Evolutionary conservation across 441 rosid species (phyloP).

Genomic region (Gossypium davidsonii): DNA sequence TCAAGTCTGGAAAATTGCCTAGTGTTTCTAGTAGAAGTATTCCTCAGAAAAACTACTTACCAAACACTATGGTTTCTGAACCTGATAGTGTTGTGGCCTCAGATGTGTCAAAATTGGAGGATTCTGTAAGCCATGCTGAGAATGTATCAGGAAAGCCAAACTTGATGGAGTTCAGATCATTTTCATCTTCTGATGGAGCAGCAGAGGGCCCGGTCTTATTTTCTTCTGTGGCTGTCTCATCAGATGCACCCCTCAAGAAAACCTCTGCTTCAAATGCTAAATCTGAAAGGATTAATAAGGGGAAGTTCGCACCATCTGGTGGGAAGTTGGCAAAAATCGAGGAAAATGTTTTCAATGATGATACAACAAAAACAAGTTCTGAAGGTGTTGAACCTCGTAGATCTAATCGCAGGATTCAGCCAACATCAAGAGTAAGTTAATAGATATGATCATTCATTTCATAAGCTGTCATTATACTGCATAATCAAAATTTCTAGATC

Average conservation of each 20-base stretch:
- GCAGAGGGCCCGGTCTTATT: slow-evolving; percentile 42
- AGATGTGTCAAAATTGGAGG: slow-evolving; percentile 40
- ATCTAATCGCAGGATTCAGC: slow-evolving; percentile 88
- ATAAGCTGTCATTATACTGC: slow-evolving; percentile 2
- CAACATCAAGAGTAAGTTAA: slow-evolving; percentile 88
- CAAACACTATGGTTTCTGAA: slow-evolving; percentile 31
- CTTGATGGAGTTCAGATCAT: slow-evolving; percentile 28
- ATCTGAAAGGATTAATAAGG: slow-evolving; percentile 42
- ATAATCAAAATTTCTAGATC: background rate
- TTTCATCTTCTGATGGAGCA: slow-evolving; percentile 41
- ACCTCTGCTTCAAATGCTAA: slow-evolving; percentile 31
- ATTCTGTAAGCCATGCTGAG: slow-evolving; percentile 31
- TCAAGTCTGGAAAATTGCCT: slow-evolving; percentile 50
- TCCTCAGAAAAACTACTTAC: slow-evolving; percentile 40
- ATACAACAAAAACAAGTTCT: slow-evolving; percentile 32
- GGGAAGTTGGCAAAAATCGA: slow-evolving; percentile 56
- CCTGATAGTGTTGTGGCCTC: slow-evolving; percentile 28
- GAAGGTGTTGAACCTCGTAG: slow-evolving; percentile 75
- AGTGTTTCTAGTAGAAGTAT: slow-evolving; percentile 43
- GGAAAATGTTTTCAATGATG: slow-evolving; percentile 41
- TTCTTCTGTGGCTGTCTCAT: slow-evolving; percentile 40
- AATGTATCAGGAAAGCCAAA: slow-evolving; percentile 36
- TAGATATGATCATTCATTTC: background rate
- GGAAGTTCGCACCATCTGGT: slow-evolving; percentile 47
- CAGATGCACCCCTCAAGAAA: slow-evolving; percentile 44